These are phyloP conservation scores for Prunus persica DNA, from an alignment of 306 rosid genomes.

Conservation along the genomic window DNA sequence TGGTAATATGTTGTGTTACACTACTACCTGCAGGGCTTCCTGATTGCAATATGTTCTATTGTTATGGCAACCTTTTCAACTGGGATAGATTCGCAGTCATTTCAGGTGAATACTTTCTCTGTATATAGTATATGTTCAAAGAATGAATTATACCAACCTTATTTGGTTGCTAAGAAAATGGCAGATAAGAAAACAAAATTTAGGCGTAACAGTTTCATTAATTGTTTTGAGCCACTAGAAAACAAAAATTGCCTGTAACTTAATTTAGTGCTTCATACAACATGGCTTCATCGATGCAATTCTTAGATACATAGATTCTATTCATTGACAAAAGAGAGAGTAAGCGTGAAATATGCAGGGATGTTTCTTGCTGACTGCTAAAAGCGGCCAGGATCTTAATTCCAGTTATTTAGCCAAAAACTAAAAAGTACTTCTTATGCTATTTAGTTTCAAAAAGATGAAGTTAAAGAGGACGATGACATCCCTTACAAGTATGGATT, in stretches of 20 bases:
- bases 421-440: background rate
- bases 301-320: background rate
- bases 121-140: background rate
- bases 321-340: background rate
- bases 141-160: background rate
- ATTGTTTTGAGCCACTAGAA: background rate
- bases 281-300: too few species aligned
- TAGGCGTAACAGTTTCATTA: background rate
- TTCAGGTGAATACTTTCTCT: constrained; percentile 54
- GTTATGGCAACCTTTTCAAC: constrained; percentile 90
- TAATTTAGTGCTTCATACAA: too few species aligned
- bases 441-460: constrained; percentile 54
- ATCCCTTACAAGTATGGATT: constrained; percentile 76
- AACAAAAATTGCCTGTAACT: background rate
- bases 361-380: background rate
- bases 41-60: constrained; percentile 68
- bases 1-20: background rate
- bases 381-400: background rate
- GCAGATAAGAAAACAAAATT: background rate
- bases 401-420: background rate
- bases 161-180: background rate
- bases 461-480: constrained; percentile 52
- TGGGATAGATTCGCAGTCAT: constrained; percentile 81
- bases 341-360: background rate
- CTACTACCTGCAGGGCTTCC: constrained; percentile 55